Base-by-base conservation (phyloP, 2,329 filamentous ascomycete genomes). In the Fusarium protoensiforme region DNA sequence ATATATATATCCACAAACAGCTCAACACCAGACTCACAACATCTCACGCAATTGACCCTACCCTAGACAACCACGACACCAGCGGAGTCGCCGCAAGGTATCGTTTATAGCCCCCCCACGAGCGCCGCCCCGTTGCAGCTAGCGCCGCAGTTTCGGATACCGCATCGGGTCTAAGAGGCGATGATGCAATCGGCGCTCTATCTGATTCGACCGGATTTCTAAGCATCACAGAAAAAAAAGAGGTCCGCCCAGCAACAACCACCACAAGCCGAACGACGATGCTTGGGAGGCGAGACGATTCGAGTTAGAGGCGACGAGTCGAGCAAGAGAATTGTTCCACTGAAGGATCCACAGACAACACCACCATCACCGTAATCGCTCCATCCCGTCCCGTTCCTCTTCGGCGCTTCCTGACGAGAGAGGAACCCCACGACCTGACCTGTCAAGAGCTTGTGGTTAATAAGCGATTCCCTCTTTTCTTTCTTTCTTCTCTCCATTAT, bases 141-240 rank as follows among this genome's bases (percentile, higher is more conserved):
- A 76, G 74, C 74, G 74, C 33, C 38, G 43, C 59, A 60, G 35
- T 48, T 48, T 67, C 61, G 39, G 22, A 59, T 67, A 51, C 71
- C 69, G 72, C 60, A 70, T 76, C 59, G 62, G 72, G 73, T 51
- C 60, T 64, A 64, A 63, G 65, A 62, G 64, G 73, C 71, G 68
- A 78, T 78, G 71, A 68, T 75, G 77, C 70, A 73, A 78, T 78
- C 68, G 41, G 60, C 63, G 65, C 75, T 60, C 61, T 56, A 51
- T 72, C 75, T 61, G 71, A 75, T 77, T 73, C 72, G 72, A 67
- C 48, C 43, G 72, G 76, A 78, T 78, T 78, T 78, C 76, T 78
- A 78, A 78, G 76, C 76, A 78, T 35, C 24, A 51, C 18, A 29
- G 64, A 67, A 68, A 65, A 64, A 69, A 57, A 65, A 64, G 20